A percentile compares a stretch with the other conserved stretches of the same genome.
phyloP scores from a whole-genome alignment of 345 rosid species.

The Euphorbia peplus region DNA sequence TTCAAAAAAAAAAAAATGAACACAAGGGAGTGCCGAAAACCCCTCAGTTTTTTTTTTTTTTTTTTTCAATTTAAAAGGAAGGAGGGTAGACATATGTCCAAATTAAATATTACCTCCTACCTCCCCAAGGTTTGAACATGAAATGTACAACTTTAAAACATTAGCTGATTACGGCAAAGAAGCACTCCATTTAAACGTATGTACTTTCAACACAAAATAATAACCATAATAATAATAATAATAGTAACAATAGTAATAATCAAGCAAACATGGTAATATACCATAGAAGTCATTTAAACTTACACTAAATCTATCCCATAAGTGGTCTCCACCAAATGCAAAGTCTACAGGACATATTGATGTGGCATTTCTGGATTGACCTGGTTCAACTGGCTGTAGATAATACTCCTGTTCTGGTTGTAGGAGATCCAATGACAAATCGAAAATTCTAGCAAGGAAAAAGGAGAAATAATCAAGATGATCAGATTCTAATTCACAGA shows the following conservation, averaged over 20 bases:
- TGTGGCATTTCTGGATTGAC: constrained; percentile 69
- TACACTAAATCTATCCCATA: constrained; percentile 95
- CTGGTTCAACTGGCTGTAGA: constrained; percentile 86
- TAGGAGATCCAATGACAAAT: constrained; percentile 66
- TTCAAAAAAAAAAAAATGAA: no score
- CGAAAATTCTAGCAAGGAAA: constrained; percentile 56
- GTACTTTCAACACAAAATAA: neutral
- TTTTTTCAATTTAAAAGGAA: no score
- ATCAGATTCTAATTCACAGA: neutral
- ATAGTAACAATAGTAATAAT: constrained; percentile 2
- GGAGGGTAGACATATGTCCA: no score
- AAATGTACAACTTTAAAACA: no score
- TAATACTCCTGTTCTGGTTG: constrained; percentile 95
- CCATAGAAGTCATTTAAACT: constrained; percentile 32
- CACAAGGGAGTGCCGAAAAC: no score
- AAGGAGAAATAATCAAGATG: constrained; percentile 9
- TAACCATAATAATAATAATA: no score
- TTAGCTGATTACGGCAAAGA: no score
- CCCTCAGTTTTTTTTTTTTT: no score
- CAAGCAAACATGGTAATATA: neutral
- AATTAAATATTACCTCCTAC: no score
- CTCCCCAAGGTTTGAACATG: no score
- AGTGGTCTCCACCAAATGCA: constrained; percentile 83
- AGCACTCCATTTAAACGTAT: neutral
- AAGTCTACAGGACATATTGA: constrained; percentile 82